A percentile compares a stretch with the other conserved stretches of the same genome.
These are phyloP conservation scores for Agrocybe praecox DNA, from an alignment of 768 basidiomycete species.

Conservation along the genomic window DNA sequence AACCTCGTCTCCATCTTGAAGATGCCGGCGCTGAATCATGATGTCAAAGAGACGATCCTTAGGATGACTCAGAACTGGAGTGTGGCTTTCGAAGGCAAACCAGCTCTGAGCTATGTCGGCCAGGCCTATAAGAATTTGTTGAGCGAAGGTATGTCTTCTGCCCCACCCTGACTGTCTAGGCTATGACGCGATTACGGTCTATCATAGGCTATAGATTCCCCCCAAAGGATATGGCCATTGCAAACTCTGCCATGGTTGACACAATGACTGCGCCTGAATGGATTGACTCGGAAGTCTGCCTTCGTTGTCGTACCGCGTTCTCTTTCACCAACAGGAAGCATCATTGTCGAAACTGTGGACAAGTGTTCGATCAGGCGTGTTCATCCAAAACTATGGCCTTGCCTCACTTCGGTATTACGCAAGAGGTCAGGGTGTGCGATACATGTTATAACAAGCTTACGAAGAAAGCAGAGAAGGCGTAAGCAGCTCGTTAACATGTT, in stretches of 20 bases:
- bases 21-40: constrained; percentile 71
- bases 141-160: constrained; percentile 64
- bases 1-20: constrained; percentile 90
- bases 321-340: constrained; percentile 97
- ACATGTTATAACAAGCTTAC: constrained; percentile 79
- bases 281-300: constrained; percentile 95
- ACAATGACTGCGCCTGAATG: constrained; percentile 94
- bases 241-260: constrained; percentile 85
- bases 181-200: constrained; percentile 1
- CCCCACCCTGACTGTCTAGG: constrained; percentile 1
- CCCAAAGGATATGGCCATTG: constrained; percentile 68
- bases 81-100: constrained; percentile 83
- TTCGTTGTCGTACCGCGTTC: constrained; percentile 89
- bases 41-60: constrained; percentile 82
- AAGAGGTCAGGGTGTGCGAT: constrained; percentile 94
- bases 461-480: constrained; percentile 65
- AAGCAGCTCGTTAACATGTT: constrained; percentile 17
- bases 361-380: constrained; percentile 94
- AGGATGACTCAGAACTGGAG: constrained; percentile 93
- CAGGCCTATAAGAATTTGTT: constrained; percentile 80
- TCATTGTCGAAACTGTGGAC: constrained; percentile 97
- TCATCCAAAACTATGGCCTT: constrained; percentile 83
- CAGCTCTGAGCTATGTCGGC: constrained; percentile 69
- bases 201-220: constrained; percentile 80
- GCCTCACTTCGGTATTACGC: constrained; percentile 91